Evolutionary conservation across 106 monocot species (phyloP).

Genomic region (Allium cepa): DNA sequence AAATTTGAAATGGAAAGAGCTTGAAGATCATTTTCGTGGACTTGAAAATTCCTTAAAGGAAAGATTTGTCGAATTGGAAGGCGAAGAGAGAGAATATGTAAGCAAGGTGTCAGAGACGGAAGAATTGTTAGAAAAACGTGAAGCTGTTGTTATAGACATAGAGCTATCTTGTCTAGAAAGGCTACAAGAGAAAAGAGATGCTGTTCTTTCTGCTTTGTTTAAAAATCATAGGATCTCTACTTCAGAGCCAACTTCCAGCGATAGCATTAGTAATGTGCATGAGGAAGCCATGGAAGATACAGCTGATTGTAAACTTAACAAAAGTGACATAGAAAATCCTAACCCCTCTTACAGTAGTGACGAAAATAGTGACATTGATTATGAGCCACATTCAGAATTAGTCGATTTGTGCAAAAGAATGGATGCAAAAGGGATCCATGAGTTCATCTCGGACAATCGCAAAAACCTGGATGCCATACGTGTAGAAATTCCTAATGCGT

Average conservation of each 20-base stretch:
- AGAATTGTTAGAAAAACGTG: constrained; percentile 49
- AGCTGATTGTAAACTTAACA: constrained; percentile 14
- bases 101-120: constrained; percentile 39
- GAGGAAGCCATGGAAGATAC: constrained; percentile 24
- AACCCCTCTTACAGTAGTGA: constrained; percentile 18
- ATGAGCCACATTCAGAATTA: constrained; percentile 28
- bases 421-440: constrained; percentile 74
- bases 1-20: constrained; percentile 74
- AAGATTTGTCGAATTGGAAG: constrained; percentile 55
- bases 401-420: constrained; percentile 60
- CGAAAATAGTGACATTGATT: constrained; percentile 21
- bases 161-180: constrained; percentile 66
- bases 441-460: constrained; percentile 84
- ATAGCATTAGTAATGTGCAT: constrained; percentile 7
- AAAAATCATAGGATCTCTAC: constrained; percentile 20
- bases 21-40: constrained; percentile 74
- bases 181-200: constrained; percentile 71
- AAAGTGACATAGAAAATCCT: constrained; percentile 22
- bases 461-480: constrained; percentile 77
- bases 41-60: constrained; percentile 77
- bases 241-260: constrained; percentile 6
- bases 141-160: constrained; percentile 61
- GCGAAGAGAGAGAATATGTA: constrained; percentile 63
- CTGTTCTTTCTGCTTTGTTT: constrained; percentile 54
- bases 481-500: constrained; percentile 71